A percentile compares a stretch with the other conserved stretches of the same genome.
These are phyloP conservation scores for Tolypocladium endophyticum DNA, from an alignment of 2,329 filamentous ascomycete species.

Conservation along the genomic window DNA sequence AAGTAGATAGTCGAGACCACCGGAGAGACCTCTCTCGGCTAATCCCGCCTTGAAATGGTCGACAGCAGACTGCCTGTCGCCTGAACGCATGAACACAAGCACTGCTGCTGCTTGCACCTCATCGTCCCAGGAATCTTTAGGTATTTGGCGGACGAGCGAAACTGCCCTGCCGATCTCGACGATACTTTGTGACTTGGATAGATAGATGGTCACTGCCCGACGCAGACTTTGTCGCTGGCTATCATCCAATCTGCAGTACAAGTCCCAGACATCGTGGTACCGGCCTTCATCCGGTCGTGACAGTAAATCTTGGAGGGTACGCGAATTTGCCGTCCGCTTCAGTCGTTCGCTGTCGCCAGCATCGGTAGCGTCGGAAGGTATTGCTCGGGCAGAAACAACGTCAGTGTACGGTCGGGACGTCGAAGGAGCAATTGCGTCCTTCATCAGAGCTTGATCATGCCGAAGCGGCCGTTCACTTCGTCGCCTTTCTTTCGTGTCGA, in stretches of 20 bases:
- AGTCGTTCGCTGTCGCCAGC: not conserved
- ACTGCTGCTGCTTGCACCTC: constrained; percentile 28
- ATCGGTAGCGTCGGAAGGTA: not conserved
- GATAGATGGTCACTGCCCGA: constrained; percentile 26
- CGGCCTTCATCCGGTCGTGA: constrained; percentile 10
- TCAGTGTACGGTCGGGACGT: not conserved
- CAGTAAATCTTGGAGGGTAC: constrained; percentile 11
- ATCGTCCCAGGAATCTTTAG: constrained; percentile 27
- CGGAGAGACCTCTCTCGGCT: constrained; percentile 16
- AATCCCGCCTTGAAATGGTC: constrained; percentile 28
- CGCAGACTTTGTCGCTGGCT: constrained; percentile 17
- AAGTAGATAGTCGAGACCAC: constrained; percentile 34
- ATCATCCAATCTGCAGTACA: constrained; percentile 27
- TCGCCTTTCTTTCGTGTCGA: not conserved
- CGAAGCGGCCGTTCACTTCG: not conserved
- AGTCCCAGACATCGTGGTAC: constrained; percentile 32
- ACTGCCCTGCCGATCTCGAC: constrained; percentile 34
- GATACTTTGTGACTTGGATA: constrained; percentile 30
- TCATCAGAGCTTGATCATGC: not conserved
- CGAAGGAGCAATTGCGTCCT: not conserved
- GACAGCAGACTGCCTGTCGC: constrained; percentile 27
- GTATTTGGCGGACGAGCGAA: constrained; percentile 30
- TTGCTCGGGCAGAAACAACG: not conserved
- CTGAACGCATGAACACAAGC: constrained; percentile 28
- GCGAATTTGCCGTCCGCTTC: constrained; percentile 1